A percentile compares a stretch with the other conserved stretches of the same genome.
Conservation (phyloP, 1,284 basidiomycete species). For the Austroboletus olivaceoglutinosus region DNA sequence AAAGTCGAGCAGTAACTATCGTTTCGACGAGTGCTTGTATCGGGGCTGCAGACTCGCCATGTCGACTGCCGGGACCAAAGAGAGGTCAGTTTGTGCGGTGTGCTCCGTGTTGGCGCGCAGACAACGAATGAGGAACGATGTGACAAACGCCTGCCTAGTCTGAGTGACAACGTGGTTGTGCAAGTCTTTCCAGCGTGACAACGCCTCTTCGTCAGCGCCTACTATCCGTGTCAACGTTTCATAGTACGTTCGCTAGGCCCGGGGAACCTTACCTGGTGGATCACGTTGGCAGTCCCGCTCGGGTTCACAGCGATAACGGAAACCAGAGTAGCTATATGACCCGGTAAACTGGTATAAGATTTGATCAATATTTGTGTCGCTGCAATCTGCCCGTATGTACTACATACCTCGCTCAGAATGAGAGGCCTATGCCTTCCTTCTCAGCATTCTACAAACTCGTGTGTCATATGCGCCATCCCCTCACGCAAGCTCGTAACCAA, state of each 20-base stretch:
- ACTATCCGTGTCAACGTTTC: conserved; percentile 3
- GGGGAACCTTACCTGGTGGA: conserved; percentile 46
- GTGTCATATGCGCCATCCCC: conserved; percentile 81
- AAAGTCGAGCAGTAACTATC: conserved; percentile 75
- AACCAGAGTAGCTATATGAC: conserved; percentile 81
- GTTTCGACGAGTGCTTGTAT: conserved; percentile 60
- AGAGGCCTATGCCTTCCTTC: conserved; percentile 67
- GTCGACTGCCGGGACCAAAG: conserved; percentile 50
- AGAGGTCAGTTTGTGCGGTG: conserved; percentile 33
- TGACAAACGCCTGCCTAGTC: conserved; percentile 83
- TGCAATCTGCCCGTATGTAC: background rate
- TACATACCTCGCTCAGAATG: conserved; percentile 68
- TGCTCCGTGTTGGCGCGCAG: conserved; percentile 71
- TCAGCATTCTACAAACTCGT: conserved; percentile 85
- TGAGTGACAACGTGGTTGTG: conserved; percentile 87
- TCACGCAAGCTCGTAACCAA: conserved; percentile 81
- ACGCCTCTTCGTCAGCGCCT: conserved; percentile 74
- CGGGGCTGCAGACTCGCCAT: conserved; percentile 52
- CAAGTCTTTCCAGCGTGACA: conserved; percentile 79
- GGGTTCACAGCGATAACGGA: conserved; percentile 84
- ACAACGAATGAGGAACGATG: conserved; percentile 72
- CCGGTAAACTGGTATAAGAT: conserved; percentile 72
- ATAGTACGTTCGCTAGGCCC: background rate
- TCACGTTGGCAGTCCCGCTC: conserved; percentile 71
- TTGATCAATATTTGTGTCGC: conserved; percentile 5